Conservation (phyloP, 345 rosid genomes). For the Reutealis trisperma region DNA sequence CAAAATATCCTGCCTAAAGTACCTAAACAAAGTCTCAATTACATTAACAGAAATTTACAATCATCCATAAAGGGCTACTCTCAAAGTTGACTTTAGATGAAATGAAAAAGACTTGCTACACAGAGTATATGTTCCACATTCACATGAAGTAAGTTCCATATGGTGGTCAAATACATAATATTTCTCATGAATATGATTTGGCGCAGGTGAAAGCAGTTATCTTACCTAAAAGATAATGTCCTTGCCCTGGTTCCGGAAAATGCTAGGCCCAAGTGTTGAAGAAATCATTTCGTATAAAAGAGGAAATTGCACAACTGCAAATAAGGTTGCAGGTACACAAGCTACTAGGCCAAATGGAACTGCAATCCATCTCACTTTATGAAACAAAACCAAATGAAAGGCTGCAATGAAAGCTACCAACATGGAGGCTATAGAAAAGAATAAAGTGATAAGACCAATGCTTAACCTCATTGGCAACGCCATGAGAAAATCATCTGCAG, state of each 20-base stretch:
- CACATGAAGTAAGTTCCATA: too few species aligned
- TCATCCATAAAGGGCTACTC: too few species aligned
- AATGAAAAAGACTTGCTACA: too few species aligned
- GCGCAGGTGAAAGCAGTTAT: too few species aligned
- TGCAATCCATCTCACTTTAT: slow-evolving; percentile 6
- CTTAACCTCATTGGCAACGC: slow-evolving; percentile 16
- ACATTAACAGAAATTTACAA: too few species aligned
- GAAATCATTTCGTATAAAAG: not conserved
- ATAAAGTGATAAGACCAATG: slow-evolving; percentile 14
- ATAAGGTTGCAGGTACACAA: slow-evolving; percentile 8
- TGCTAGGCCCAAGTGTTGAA: slow-evolving; percentile 7
- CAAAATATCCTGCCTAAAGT: too few species aligned
- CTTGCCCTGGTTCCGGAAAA: not conserved
- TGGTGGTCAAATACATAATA: too few species aligned
- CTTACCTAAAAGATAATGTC: not conserved
- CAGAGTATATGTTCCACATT: too few species aligned
- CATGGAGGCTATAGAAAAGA: slow-evolving; percentile 17
- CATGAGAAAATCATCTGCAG: slow-evolving; percentile 21
- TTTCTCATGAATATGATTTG: too few species aligned
- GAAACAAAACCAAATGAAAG: slow-evolving; percentile 6
- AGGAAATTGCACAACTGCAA: slow-evolving; percentile 19
- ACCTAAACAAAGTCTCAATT: too few species aligned
- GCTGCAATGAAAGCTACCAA: slow-evolving; percentile 6
- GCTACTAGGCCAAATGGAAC: slow-evolving; percentile 7
- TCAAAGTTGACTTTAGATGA: too few species aligned